Base-by-base conservation (phyloP, 345 rosid genomes). In the Hirschfeldia incana region DNA sequence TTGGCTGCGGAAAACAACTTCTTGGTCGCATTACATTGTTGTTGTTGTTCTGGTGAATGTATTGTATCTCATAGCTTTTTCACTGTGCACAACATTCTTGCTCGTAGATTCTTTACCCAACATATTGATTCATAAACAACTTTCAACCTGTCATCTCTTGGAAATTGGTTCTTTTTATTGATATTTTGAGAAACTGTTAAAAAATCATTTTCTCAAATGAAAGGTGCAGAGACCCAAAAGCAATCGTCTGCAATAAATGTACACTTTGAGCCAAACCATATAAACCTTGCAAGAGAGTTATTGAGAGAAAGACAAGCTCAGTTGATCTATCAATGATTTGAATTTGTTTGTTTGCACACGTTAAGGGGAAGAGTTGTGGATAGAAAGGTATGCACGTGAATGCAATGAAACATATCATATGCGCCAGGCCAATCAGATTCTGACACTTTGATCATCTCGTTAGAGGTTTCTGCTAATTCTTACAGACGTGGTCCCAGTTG, bases 401-500 rank as follows among this genome's bases (percentile, higher is more conserved):
- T 27, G 42, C 39, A 12, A 60, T 36, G 34, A n/a, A 80, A 62
- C 67, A 63, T 65, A 69, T 69, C 60, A 69, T 69, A 26, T 74
- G 74, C 26, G 10, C 27, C 4, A 28, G 58, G 13, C 61, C 78
- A 53, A 69, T 63, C 66, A 74, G 34, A 29, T 69, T 74, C 75
- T 74, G 79, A 64, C 62, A 64, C 33, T 75, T 69, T 5, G 62
- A 65, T 74, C 71, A 32, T 36, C 74, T 33, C 53, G 42, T 67
- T 72, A 67, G 67, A 65, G 66, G 77, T 65, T 66, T 78, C 81
- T 65, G 77, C 11, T 72, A 27, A 34, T 61, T 61, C 65, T 29
- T 30, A 15, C 59, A 66, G 78, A 74, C 72, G 67, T 80, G 79
- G 67, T 74, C 82, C 74, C 75, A 69, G 66, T 74, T 79, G 78